Conservation (phyloP, 768 basidiomycete genomes). For the Multifurca ochricompacta region DNA sequence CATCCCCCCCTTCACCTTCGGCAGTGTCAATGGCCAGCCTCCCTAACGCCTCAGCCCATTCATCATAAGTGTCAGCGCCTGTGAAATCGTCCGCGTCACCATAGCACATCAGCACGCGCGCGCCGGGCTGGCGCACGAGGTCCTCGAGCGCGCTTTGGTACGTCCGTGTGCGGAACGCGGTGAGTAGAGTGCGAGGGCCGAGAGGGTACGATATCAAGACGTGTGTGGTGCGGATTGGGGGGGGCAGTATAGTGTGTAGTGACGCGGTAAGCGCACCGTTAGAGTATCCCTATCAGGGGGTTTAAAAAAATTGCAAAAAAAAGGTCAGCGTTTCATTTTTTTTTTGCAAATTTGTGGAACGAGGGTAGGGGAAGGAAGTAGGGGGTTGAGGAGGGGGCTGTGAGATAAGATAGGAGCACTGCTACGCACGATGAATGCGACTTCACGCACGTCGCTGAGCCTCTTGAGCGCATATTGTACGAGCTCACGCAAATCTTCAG, state of each 20-base stretch:
- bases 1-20: not conserved
- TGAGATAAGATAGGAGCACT: too few species aligned
- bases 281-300: slow-evolving; percentile 63
- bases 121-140: slow-evolving; percentile 39
- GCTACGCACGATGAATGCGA: slow-evolving; percentile 55
- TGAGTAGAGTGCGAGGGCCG: slow-evolving; percentile 57
- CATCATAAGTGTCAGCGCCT: slow-evolving; percentile 40
- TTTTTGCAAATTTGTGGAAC: not conserved
- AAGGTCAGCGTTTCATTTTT: too few species aligned
- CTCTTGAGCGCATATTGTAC: slow-evolving; percentile 44
- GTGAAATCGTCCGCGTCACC: slow-evolving; percentile 74
- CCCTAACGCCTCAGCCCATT: slow-evolving; percentile 43
- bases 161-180: slow-evolving; percentile 51
- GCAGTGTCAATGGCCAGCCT: not conserved
- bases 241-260: slow-evolving; percentile 46
- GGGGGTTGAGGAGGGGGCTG: too few species aligned
- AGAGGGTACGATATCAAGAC: slow-evolving; percentile 73
- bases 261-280: slow-evolving; percentile 71
- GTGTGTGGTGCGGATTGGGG: slow-evolving; percentile 50
- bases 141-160: slow-evolving; percentile 46
- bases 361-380: not conserved
- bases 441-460: slow-evolving; percentile 36
- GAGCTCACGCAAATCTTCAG: slow-evolving; percentile 56
- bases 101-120: slow-evolving; percentile 54
- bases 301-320: too few species aligned